These are phyloP conservation scores for Rubus idaeus DNA, from an alignment of 306 rosid genomes.

Conservation along the genomic window DNA sequence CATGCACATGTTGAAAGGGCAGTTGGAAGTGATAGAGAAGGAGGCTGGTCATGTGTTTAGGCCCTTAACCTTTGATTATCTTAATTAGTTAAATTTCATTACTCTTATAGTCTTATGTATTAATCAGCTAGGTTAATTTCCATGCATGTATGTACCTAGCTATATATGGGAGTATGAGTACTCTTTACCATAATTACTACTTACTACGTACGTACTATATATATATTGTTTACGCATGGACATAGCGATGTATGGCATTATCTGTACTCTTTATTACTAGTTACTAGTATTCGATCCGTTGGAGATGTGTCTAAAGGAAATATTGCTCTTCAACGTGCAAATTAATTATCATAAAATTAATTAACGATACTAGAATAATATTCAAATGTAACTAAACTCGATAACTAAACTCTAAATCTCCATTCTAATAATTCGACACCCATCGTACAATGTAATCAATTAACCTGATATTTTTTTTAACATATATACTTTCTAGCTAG, in stretches of 20 bases:
- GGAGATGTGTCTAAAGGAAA: too few species aligned
- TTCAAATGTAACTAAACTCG: too few species aligned
- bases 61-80: conserved; percentile 59
- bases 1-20: conserved; percentile 51
- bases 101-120: neutral
- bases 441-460: too few species aligned
- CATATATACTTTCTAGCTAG: too few species aligned
- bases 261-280: neutral
- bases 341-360: too few species aligned
- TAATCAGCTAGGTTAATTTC: neutral
- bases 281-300: too few species aligned
- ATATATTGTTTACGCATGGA: neutral
- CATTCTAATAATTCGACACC: too few species aligned
- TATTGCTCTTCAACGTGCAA: neutral
- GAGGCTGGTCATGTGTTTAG: conserved; percentile 50
- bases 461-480: too few species aligned
- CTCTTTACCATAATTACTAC: neutral
- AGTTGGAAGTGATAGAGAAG: conserved; percentile 49
- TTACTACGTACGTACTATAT: too few species aligned
- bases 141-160: neutral
- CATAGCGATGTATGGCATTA: neutral
- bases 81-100: conserved; percentile 5
- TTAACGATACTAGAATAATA: too few species aligned
- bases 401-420: too few species aligned
- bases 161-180: neutral